Evolutionary conservation across 768 basidiomycete genomes (phyloP).

Genomic region (Suillus brevipes): DNA sequence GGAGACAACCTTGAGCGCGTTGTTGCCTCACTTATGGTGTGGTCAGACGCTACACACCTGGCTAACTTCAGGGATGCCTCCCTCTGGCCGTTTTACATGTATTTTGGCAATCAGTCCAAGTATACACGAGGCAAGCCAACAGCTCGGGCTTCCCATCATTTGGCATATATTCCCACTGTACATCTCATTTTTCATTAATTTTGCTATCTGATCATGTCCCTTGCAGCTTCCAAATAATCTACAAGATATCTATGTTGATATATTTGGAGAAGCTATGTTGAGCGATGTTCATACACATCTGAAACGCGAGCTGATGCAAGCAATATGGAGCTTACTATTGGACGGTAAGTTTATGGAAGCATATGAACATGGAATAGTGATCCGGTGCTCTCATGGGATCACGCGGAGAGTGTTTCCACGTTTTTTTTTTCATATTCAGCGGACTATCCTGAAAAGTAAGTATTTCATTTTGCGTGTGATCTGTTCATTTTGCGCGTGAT

Average conservation of each 20-base stretch:
- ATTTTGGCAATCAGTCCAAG: constrained; percentile 28
- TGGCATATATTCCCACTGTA: constrained; percentile 34
- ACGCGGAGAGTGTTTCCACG: neutral
- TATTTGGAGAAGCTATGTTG: neutral
- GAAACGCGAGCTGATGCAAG: constrained; percentile 21
- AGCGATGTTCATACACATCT: constrained; percentile 1
- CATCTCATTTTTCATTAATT: constrained; percentile 22
- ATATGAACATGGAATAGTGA: constrained; percentile 22
- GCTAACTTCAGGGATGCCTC: neutral
- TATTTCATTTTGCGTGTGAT: neutral
- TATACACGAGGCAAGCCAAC: neutral
- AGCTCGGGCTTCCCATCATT: constrained; percentile 29
- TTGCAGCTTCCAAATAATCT: neutral
- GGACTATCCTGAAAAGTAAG: constrained; percentile 23
- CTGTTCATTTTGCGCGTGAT: neutral
- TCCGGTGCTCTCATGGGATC: constrained; percentile 11
- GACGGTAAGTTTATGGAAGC: constrained; percentile 22
- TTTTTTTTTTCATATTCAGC: constrained; percentile 18
- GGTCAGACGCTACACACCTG: neutral
- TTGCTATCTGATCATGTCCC: constrained; percentile 13
- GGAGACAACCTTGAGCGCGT: constrained; percentile 13
- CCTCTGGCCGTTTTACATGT: constrained; percentile 9
- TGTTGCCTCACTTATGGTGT: constrained; percentile 13
- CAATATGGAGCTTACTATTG: constrained; percentile 14
- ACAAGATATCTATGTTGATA: neutral